Evolutionary conservation across 768 basidiomycete species (phyloP).

Genomic region (Naganishia randhawae): DNA sequence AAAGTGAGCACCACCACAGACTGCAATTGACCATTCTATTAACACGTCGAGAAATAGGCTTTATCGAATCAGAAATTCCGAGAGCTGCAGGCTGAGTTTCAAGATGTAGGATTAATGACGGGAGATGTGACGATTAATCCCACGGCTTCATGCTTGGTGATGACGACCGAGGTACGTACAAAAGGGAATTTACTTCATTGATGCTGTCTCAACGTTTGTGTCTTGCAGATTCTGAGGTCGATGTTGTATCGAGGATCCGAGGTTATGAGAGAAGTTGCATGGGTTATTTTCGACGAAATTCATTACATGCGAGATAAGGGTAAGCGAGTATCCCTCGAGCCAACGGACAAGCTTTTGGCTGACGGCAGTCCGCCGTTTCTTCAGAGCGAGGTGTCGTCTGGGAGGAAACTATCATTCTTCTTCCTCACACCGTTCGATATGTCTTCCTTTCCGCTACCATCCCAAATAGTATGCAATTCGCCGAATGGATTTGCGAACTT

Average conservation of each 20-base stretch:
- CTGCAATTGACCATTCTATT: not conserved
- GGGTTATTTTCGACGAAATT: constrained; percentile 99
- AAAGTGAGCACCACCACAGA: constrained; percentile 53
- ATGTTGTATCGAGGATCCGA: constrained; percentile 99
- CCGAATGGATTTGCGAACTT: constrained; percentile 96
- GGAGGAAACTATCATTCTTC: constrained; percentile 89
- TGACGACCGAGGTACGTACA: constrained; percentile 82
- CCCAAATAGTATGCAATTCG: constrained; percentile 98
- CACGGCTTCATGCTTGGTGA: constrained; percentile 90
- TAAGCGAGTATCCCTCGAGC: not conserved
- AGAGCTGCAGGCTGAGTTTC: constrained; percentile 94
- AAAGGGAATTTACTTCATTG: not conserved
- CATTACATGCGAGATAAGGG: constrained; percentile 91
- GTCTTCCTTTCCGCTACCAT: constrained; percentile 99
- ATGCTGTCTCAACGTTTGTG: not conserved
- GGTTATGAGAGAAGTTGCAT: constrained; percentile 99
- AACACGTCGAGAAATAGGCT: constrained; percentile 59
- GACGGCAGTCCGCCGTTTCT: not conserved
- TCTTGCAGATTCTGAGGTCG: constrained; percentile 80
- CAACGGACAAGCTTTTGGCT: not conserved
- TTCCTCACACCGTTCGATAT: constrained; percentile 92
- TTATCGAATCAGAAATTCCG: constrained; percentile 98
- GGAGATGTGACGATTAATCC: constrained; percentile 99
- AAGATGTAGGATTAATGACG: constrained; percentile 98
- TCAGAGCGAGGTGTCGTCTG: constrained; percentile 94